A percentile compares a stretch with the other conserved stretches of the same genome.
These are phyloP conservation scores for Pelagomonas calceolata DNA, from an alignment of 108 stramenopile species.

Conservation along the genomic window DNA sequence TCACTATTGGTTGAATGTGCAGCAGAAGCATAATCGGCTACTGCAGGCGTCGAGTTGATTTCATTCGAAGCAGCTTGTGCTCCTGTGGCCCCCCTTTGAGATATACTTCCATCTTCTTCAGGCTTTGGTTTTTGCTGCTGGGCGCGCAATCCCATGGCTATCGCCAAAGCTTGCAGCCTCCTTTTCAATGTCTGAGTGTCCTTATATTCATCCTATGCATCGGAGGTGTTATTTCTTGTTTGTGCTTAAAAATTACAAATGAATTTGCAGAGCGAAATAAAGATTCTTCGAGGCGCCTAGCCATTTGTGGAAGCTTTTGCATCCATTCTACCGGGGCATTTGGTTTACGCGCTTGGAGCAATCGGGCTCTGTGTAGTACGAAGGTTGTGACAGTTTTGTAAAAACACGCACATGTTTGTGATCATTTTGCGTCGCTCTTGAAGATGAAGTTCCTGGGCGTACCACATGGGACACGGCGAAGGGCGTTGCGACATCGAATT, in stretches of 20 bases:
- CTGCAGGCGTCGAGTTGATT: too few relatives aligned
- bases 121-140: conserved; percentile 47
- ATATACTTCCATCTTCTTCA: conserved; percentile 17
- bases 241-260: conserved; percentile 36
- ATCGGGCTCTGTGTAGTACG: conserved; percentile 52
- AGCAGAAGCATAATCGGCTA: too few relatives aligned
- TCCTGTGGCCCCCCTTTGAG: background rate
- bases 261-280: conserved; percentile 75
- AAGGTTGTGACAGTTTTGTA: background rate
- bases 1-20: too few relatives aligned
- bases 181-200: conserved; percentile 77
- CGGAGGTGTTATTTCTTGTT: too few relatives aligned
- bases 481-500: too few relatives aligned
- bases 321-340: conserved; percentile 89
- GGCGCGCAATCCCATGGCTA: conserved; percentile 76
- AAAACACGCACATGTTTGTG: background rate
- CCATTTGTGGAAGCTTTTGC: conserved; percentile 90
- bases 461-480: background rate
- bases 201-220: conserved; percentile 75
- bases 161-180: conserved; percentile 78
- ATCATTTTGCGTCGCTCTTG: background rate
- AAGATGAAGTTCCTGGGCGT: background rate
- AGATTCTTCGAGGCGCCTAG: conserved; percentile 81
- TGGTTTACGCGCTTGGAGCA: conserved; percentile 82
- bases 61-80: too few relatives aligned